Base-by-base conservation (phyloP, 2,329 filamentous ascomycete species). In the Xylariaceae sp. region DNA sequence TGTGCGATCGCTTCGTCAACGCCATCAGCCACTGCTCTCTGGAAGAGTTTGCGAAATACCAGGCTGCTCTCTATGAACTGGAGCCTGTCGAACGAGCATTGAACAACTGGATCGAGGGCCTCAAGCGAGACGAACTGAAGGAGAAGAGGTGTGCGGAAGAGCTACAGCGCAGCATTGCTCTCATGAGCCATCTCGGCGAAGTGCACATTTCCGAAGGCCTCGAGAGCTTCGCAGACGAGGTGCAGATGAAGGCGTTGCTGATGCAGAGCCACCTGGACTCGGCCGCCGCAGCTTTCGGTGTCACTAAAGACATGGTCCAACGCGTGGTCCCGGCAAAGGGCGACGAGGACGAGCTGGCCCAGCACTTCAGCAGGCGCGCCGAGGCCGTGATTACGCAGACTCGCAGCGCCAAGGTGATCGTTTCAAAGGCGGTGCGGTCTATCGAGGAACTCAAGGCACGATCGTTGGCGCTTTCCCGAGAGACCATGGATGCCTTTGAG, bases 1-100 rank as follows among this genome's bases (percentile, higher is more conserved):
- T 92, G 73, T 94, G 88, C 55, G 80, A 86, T 48, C 83, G 88
- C 26, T 92, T 96, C 52, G 79, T 85, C 59, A 84, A 80, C 44
- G 82, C 85, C 44, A 88, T 96, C 53, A 82, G 75, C 51, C 78
- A 80, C 51, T 94, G 88, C 62, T 82, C 84, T 2, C 70, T 85
- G 1, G 80, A 86, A 33, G 78, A 87, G 42, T 97, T 97, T 59
- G 74, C 76, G 31, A 79, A 71, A 48, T 92, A 88, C 51, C 83
- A 88, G 53, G 81, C 83, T 29, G 85, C 88, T 2, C 64, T 92
- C 41, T 86, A 88, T 52, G 92, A 97, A 61, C 70, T 97, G 35
- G 87, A 95, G 58, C 88, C 89, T 1, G 87, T 97, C 9, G 92
- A 98, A 65, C 77, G 88, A 41, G 85, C 86, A 0, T 66, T 97